Conservation (phyloP, 257 asterid species). For the Nicotiana paniculata region DNA sequence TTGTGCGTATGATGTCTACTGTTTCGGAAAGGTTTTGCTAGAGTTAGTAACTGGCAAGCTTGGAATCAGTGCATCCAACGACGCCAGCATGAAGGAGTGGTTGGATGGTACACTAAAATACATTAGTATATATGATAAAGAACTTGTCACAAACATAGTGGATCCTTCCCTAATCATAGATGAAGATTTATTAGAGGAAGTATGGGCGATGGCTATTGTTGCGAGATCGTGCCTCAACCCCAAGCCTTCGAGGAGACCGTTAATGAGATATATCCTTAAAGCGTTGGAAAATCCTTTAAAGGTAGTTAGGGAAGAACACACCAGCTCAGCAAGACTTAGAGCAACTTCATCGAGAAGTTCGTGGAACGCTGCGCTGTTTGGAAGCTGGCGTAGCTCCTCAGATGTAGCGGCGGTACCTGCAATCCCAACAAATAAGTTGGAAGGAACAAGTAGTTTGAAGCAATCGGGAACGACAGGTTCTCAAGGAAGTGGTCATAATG, state of each 20-base stretch:
- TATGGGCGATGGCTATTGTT: constrained; percentile 97
- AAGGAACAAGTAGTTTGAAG: constrained; percentile 55
- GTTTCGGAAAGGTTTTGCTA: constrained; percentile 86
- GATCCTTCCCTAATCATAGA: constrained; percentile 81
- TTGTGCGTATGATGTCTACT: constrained; percentile 81
- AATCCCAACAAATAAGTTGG: constrained; percentile 29
- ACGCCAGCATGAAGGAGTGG: constrained; percentile 57
- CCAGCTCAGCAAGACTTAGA: constrained; percentile 72
- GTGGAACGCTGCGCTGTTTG: constrained; percentile 82
- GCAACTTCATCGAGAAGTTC: constrained; percentile 79
- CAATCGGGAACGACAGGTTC: constrained; percentile 61
- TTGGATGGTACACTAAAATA: constrained; percentile 57
- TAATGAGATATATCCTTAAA: constrained; percentile 81
- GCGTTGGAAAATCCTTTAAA: constrained; percentile 88
- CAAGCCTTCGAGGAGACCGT: constrained; percentile 77
- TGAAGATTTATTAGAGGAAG: constrained; percentile 93
- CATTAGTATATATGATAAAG: constrained; percentile 83
- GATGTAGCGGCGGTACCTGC: constrained; percentile 45
- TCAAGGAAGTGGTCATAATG: constrained; percentile 57
- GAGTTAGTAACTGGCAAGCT: constrained; percentile 94
- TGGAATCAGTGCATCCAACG: constrained; percentile 75
- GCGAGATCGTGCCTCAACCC: constrained; percentile 95
- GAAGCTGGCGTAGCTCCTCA: constrained; percentile 87
- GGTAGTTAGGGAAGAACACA: constrained; percentile 81
- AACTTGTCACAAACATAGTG: constrained; percentile 72